These are phyloP conservation scores for Xylaria multiplex DNA, from an alignment of 2,329 filamentous ascomycete genomes.

Conservation along the genomic window DNA sequence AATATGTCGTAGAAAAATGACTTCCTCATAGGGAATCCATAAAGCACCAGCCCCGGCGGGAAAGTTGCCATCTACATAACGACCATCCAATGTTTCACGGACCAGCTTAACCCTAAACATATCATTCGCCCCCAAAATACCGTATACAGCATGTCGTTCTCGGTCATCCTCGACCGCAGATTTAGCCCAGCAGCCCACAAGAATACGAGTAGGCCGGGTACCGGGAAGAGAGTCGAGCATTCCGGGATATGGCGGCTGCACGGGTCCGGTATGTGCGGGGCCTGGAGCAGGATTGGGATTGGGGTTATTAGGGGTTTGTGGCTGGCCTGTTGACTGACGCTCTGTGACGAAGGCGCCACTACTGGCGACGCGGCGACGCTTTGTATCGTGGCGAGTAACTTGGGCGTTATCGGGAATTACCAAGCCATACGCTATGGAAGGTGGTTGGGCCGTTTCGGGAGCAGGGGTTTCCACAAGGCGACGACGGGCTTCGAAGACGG, in stretches of 20 bases:
- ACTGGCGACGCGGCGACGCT: constrained; percentile 59
- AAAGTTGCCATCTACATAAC: constrained; percentile 68
- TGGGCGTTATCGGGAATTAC: constrained; percentile 58
- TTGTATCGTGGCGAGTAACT: constrained; percentile 53
- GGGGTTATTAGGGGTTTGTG: constrained; percentile 14
- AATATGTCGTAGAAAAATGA: constrained; percentile 67
- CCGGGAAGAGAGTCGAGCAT: constrained; percentile 53
- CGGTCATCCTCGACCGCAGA: constrained; percentile 58
- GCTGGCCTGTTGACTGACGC: constrained; percentile 30
- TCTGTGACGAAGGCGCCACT: constrained; percentile 51
- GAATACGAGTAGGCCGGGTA: constrained; percentile 65
- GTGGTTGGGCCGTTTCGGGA: constrained; percentile 55
- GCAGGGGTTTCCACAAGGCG: constrained; percentile 57
- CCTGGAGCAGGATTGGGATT: constrained; percentile 2
- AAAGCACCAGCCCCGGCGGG: constrained; percentile 68
- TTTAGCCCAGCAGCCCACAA: constrained; percentile 68
- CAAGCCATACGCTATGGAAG: constrained; percentile 62
- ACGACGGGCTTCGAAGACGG: constrained; percentile 59
- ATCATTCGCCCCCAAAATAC: constrained; percentile 70
- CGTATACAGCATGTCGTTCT: constrained; percentile 71
- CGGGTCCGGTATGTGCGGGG: constrained; percentile 7
- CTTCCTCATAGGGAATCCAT: constrained; percentile 72
- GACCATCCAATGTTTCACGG: constrained; percentile 68
- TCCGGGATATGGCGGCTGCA: constrained; percentile 32
- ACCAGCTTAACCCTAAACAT: constrained; percentile 73